Base-by-base conservation (phyloP, 441 rosid species). In the Pelargonium fulgidum region DNA sequence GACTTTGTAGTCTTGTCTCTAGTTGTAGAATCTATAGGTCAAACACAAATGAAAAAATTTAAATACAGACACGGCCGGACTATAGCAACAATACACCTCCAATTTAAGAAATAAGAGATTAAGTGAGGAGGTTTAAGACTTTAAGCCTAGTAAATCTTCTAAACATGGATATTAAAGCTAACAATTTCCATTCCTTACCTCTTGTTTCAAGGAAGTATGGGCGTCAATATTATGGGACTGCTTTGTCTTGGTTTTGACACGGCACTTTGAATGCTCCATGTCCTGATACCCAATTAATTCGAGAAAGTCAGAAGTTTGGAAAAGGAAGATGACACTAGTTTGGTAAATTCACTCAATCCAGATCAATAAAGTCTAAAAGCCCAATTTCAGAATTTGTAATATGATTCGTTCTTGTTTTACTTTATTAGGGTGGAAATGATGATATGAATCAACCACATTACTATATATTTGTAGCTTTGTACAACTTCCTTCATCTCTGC, bases 1-100 rank as follows among this genome's bases (percentile, higher is more conserved):
- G 97, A 67, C 84, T 84, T 77, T 87, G 87, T 75, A 91, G 79
- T 78, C 89, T 86, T 77, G 81, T 85, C 82, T 91, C 96, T n/a
- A 91, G 96, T 81, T 85, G 91, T 68, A 76, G 74, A 78, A 93
- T 91, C 99, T 93, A 81, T 82, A 82, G 6, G 33, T 39, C 45
- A 39, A 17, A 39, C 1, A 39, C 0, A 7, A 39, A 39, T 0
- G 42, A 39, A 39, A 39, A 2, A 3, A 3, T 0, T 29, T 2
- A 29, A 29, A 29, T 3, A 29, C 33, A 29, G 4, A 2, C 33
- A 29, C 4, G 2, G 4, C 33, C 3, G 33, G 33, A 29, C 33
- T 29, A 1, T 29, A 29, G 33, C 3, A 29, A 3, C 33, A 29
- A 39, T 24, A 14, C 8, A 6, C 8, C 1, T 39, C 42, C 7